These are phyloP conservation scores for Pseudognaphalium luteoalbum DNA, from an alignment of 129 eudicot species.

Conservation along the genomic window DNA sequence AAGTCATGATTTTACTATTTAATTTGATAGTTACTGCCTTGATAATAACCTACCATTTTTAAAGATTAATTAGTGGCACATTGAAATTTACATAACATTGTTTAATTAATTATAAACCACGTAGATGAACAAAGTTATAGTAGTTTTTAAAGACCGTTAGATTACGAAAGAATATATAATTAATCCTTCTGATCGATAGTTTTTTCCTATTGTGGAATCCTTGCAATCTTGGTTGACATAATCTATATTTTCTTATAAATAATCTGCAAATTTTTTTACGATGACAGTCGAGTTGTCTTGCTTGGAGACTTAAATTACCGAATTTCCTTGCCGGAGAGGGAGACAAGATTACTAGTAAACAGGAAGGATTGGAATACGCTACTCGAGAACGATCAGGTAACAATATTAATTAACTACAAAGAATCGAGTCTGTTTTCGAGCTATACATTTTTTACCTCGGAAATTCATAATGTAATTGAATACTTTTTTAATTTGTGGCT, in stretches of 20 bases:
- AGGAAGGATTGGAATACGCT: conserved; percentile 64
- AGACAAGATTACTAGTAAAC: conserved; percentile 55
- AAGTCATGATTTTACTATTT: too few relatives aligned
- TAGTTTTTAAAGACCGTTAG: too few relatives aligned
- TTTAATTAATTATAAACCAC: too few relatives aligned
- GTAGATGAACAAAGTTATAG: too few relatives aligned
- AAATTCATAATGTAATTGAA: not conserved
- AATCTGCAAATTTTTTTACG: not conserved
- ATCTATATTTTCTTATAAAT: not conserved
- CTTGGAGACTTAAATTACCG: conserved; percentile 82
- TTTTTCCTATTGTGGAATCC: not conserved
- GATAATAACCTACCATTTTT: not conserved
- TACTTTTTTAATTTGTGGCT: not conserved
- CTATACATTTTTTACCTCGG: too few relatives aligned
- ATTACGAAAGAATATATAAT: not conserved
- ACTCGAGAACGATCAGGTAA: conserved; percentile 80
- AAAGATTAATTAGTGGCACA: not conserved
- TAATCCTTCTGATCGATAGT: not conserved
- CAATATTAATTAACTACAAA: too few relatives aligned
- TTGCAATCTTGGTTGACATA: not conserved
- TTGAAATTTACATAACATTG: not conserved
- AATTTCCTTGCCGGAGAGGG: conserved; percentile 61
- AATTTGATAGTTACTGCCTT: not conserved
- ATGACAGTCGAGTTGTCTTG: conserved; percentile 57
- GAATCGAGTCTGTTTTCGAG: too few relatives aligned